Percentiles rank a stretch among this genome's conserved stretches.
phyloP scores from a whole-genome alignment of 305 asterid species.

The Lippia alba region DNA sequence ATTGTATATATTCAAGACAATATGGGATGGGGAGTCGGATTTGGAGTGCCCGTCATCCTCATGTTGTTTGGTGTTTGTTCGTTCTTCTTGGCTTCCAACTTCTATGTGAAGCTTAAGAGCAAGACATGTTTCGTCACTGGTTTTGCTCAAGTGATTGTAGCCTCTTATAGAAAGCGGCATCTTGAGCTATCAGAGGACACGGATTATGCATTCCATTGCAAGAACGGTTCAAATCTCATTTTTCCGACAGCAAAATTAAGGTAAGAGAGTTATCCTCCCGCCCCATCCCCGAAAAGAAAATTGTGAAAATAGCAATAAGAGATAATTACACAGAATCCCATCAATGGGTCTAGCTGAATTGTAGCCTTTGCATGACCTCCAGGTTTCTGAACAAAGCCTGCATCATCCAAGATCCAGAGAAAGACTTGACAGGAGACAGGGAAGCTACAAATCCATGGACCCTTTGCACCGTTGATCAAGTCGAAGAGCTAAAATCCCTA shows the following conservation, averaged over 20 bases:
- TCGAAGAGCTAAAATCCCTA: constrained; percentile 76
- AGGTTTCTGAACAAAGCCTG: constrained; percentile 67
- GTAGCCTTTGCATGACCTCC: background rate
- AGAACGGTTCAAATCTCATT: constrained; percentile 35
- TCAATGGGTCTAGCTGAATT: too few relatives aligned
- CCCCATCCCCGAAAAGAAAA: too few relatives aligned
- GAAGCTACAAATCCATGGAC: constrained; percentile 62
- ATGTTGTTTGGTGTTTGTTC: constrained; percentile 42
- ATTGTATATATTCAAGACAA: constrained; percentile 69
- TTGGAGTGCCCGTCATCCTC: constrained; percentile 57
- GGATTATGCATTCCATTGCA: constrained; percentile 37
- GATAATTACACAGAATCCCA: too few relatives aligned
- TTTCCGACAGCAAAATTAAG: constrained; percentile 51
- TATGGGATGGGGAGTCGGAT: constrained; percentile 70
- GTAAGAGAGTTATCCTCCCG: constrained; percentile 21
- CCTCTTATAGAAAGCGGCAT: constrained; percentile 49
- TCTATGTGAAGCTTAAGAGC: constrained; percentile 50
- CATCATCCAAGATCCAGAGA: constrained; percentile 49
- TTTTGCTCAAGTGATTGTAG: constrained; percentile 50
- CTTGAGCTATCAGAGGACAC: constrained; percentile 33
- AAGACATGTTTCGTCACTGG: constrained; percentile 51
- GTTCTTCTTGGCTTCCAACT: constrained; percentile 58
- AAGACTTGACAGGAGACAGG: constrained; percentile 50
- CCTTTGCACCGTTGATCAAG: constrained; percentile 80
- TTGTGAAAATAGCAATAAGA: too few relatives aligned